Percentiles rank a stretch among this genome's conserved stretches.
Evolutionary conservation across 2,329 filamentous ascomycete species (phyloP).

Genomic region (Botrytis squamosa): DNA sequence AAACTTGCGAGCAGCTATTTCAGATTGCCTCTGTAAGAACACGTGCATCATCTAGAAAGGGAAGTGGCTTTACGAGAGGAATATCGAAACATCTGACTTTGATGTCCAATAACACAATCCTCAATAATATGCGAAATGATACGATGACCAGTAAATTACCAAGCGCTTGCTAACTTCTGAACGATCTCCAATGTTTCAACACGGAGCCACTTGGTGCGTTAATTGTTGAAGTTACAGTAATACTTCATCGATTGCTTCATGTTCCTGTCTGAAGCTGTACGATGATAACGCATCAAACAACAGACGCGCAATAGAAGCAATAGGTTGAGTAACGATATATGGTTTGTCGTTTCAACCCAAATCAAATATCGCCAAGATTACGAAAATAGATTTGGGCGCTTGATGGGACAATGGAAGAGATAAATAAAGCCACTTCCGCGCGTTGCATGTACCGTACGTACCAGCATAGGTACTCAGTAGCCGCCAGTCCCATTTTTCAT

Average conservation of each 20-base stretch:
- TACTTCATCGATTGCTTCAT: not conserved
- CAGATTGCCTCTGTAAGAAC: not conserved
- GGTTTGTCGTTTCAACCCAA: not conserved
- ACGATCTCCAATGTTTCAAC: not conserved
- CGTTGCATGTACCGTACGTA: constrained; percentile 1
- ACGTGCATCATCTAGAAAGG: not conserved
- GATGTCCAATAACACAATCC: constrained; percentile 9
- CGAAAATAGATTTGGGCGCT: constrained; percentile 20
- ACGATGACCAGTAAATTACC: constrained; percentile 5
- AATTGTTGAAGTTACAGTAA: not conserved
- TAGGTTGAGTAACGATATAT: not conserved
- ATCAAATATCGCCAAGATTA: not conserved
- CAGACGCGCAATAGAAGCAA: constrained; percentile 5
- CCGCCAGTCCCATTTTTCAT: constrained; percentile 17
- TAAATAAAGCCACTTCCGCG: constrained; percentile 14
- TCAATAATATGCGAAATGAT: not conserved
- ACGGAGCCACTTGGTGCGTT: constrained; percentile 7
- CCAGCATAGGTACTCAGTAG: constrained; percentile 3
- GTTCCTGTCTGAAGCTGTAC: not conserved
- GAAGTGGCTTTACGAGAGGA: constrained; percentile 1
- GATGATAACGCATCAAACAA: constrained; percentile 12
- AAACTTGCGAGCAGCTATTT: not conserved
- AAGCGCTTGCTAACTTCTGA: not conserved
- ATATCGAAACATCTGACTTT: constrained; percentile 7
- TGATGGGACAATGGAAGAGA: constrained; percentile 14